Percentiles rank a stretch among this genome's conserved stretches.
These are phyloP conservation scores for Quercus berberidifolia DNA, from an alignment of 306 rosid species.

Conservation along the genomic window DNA sequence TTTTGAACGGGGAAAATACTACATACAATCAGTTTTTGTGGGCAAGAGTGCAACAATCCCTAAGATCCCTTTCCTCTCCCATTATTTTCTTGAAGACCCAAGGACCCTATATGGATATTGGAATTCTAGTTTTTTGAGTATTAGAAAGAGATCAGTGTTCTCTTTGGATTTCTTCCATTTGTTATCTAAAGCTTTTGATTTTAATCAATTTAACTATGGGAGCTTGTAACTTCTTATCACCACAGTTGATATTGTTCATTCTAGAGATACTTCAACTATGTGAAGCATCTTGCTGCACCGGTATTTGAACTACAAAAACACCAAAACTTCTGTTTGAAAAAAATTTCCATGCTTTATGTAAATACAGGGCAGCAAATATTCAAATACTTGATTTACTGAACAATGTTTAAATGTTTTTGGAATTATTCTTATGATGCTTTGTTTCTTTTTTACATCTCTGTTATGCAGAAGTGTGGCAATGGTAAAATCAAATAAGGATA, in stretches of 20 bases:
- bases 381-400: neutral
- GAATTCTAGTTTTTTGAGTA: neutral
- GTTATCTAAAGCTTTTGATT: neutral
- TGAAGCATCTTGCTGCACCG: neutral
- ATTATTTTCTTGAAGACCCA: no score
- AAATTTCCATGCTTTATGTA: neutral
- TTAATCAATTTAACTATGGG: neutral
- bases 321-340: neutral
- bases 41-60: no score
- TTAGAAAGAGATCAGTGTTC: no score
- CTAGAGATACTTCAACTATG: neutral
- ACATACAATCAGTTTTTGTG: no score
- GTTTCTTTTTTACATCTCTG: slow-evolving; percentile 10
- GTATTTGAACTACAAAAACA: neutral
- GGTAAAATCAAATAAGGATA: slow-evolving; percentile 85
- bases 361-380: neutral
- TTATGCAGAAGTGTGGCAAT: slow-evolving; percentile 64
- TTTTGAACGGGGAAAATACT: no score
- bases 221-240: neutral
- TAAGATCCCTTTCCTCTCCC: no score
- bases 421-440: neutral
- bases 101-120: neutral
- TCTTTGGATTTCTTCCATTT: neutral
- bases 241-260: neutral
- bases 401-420: neutral